Conservation (phyloP, 495 filamentous ascomycete species). For the Podospora pseudoanserina region DNA sequence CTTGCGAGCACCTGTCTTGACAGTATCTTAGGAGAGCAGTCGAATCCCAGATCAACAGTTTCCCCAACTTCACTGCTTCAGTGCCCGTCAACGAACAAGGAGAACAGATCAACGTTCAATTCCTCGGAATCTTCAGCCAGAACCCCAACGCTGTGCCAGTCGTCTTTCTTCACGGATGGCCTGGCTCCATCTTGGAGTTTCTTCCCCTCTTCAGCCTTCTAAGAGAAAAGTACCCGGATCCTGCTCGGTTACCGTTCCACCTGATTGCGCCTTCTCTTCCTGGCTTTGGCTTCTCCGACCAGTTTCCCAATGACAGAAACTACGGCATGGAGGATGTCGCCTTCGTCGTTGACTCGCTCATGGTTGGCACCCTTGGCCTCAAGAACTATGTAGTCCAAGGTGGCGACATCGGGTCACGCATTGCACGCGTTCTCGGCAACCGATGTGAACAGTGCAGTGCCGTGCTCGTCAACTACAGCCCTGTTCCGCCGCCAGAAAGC, state of each 20-base stretch:
- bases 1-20: neutral
- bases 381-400: slow-evolving; percentile 59
- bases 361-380: slow-evolving; percentile 54
- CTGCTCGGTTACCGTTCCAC: slow-evolving; percentile 57
- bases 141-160: slow-evolving; percentile 57
- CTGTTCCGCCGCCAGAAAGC: slow-evolving; percentile 5
- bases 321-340: slow-evolving; percentile 43
- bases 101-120: slow-evolving; percentile 49
- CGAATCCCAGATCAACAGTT: slow-evolving; percentile 57
- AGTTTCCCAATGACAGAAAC: slow-evolving; percentile 48
- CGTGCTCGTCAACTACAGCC: slow-evolving; percentile 31
- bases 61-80: slow-evolving; percentile 55
- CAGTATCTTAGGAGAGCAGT: slow-evolving; percentile 30
- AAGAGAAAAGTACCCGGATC: slow-evolving; percentile 45
- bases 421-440: slow-evolving; percentile 42
- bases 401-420: slow-evolving; percentile 58
- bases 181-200: slow-evolving; percentile 59
- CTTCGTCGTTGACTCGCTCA: slow-evolving; percentile 52
- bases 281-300: slow-evolving; percentile 57
- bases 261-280: slow-evolving; percentile 62
- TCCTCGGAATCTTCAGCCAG: slow-evolving; percentile 58
- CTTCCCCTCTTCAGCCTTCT: slow-evolving; percentile 41
- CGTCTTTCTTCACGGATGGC: slow-evolving; percentile 47
- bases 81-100: slow-evolving; percentile 39
- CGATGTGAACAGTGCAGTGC: slow-evolving; percentile 35